Evolutionary conservation across 345 rosid genomes (phyloP), one percentile per base, ranked within the genome.

Genomic region (Dovyalis caffra): DNA sequence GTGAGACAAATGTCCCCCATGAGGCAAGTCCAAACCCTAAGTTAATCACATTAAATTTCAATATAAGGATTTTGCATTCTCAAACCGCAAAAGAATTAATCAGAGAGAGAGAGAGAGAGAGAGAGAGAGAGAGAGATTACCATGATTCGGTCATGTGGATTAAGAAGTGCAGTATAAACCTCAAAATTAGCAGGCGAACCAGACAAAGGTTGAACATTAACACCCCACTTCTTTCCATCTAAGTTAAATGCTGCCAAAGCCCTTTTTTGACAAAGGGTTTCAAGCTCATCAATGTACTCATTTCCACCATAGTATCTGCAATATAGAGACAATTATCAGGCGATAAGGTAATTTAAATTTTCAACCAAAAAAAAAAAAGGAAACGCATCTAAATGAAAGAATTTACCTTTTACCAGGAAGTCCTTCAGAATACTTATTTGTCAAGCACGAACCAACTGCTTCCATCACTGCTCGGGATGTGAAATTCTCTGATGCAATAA

Each of bases 101-200:
- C 73, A 10, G 33, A 33, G 47, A n/a, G 57, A 37, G 43, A 75
- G 33, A 3, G 45, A 1, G 47, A 18, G 43, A 38, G 64, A 56
- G 38, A 32, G 38, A 23, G 45, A 1, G 47, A 18, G 43, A 38
- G 64, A 56, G 38, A 32, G 38, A 23, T 49, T 71, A 92, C 95
- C 99, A 95, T 95, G 78, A 92, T 87, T 9, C 95, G 86, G 77
- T 92, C 99, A 79, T 91, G 95, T n/a, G 97, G 97, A 5, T 76
- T 89, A 57, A 95, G 89, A 77, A 95, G 65, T 34, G 99, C 97
- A 53, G 97, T 95, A 77, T 95, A 95, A 78, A 92, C 97, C 80
- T 87, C 99, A 83, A 92, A 92, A 81, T 95, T 95, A 49, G 99
- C 99, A 77, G 99, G 97, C 23, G 97, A 95, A 49, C 99, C 97